Conservation (phyloP, 495 filamentous ascomycete genomes). For the Penicillium argentinense region DNA sequence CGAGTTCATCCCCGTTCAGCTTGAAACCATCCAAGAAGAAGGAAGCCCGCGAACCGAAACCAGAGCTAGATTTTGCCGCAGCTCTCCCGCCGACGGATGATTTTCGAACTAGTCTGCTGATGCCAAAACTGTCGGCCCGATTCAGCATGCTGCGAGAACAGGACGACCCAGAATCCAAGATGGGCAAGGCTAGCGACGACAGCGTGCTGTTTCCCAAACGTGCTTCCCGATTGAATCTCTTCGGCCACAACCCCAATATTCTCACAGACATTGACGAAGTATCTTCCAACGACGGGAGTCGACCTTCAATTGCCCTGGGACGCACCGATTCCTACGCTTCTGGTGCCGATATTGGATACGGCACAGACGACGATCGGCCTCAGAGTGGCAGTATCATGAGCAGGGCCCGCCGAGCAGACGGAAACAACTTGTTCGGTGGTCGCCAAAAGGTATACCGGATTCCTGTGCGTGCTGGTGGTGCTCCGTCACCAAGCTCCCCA, state of each 20-base stretch:
- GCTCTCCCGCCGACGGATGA: constrained; percentile 82
- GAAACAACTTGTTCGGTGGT: constrained; percentile 93
- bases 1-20: constrained; percentile 21
- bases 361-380: constrained; percentile 66
- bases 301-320: constrained; percentile 53
- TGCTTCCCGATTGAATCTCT: constrained; percentile 65
- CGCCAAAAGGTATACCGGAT: constrained; percentile 96
- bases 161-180: constrained; percentile 80
- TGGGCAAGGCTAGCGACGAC: constrained; percentile 93
- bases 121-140: constrained; percentile 90
- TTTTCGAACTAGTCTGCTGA: constrained; percentile 94
- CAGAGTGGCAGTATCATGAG: constrained; percentile 74
- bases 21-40: constrained; percentile 58
- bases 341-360: constrained; percentile 51
- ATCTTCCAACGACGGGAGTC: constrained; percentile 69
- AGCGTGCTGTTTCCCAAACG: constrained; percentile 84
- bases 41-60: constrained; percentile 51
- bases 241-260: constrained; percentile 48
- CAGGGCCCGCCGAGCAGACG: constrained; percentile 79
- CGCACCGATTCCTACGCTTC: constrained; percentile 55
- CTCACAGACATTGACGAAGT: constrained; percentile 89
- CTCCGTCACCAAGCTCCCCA: constrained; percentile 15
- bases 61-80: constrained; percentile 66
- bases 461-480: constrained; percentile 50
- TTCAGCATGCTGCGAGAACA: constrained; percentile 97